phyloP scores from a whole-genome alignment of 2,329 filamentous ascomycete genomes.

The Fusarium chuoi region DNA sequence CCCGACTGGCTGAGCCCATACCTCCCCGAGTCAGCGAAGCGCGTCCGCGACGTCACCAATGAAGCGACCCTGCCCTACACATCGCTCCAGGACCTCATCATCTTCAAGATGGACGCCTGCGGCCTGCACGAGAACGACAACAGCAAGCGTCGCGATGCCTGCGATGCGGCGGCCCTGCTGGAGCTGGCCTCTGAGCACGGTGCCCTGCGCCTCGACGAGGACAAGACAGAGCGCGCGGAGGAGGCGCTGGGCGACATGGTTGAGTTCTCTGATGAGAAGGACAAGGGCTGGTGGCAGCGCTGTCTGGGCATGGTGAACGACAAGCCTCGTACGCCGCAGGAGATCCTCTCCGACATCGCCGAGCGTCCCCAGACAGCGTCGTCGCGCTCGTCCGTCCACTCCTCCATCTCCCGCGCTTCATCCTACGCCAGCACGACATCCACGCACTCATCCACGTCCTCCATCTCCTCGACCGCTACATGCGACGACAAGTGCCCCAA shows the following conservation, averaged over 20 bases:
- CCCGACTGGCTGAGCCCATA: conserved; percentile 47
- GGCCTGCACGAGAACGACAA: conserved; percentile 41
- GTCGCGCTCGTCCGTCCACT: conserved; percentile 31
- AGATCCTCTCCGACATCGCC: conserved; percentile 45
- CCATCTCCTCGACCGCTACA: conserved; percentile 35
- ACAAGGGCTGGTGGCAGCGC: conserved; percentile 47
- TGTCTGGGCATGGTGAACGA: conserved; percentile 38
- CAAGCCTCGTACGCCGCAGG: conserved; percentile 39
- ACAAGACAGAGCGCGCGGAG: conserved; percentile 41
- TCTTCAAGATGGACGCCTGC: conserved; percentile 46
- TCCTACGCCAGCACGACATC: conserved; percentile 41
- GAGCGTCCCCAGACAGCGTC: conserved; percentile 29
- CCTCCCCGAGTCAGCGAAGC: conserved; percentile 41
- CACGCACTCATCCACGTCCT: conserved; percentile 37
- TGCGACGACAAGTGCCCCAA: conserved; percentile 37
- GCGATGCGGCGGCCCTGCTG: conserved; percentile 41
- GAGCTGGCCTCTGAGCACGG: conserved; percentile 42
- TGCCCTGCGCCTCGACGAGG: conserved; percentile 41
- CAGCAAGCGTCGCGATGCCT: conserved; percentile 43
- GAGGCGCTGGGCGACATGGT: conserved; percentile 42
- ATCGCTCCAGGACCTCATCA: conserved; percentile 42
- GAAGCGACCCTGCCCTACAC: conserved; percentile 39
- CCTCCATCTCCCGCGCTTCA: conserved; percentile 43
- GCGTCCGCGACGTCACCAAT: conserved; percentile 33
- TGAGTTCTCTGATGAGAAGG: conserved; percentile 40